Conservation (phyloP, 371 early-diverging fungal genomes). For the Haplosporangium sp. region DNA sequence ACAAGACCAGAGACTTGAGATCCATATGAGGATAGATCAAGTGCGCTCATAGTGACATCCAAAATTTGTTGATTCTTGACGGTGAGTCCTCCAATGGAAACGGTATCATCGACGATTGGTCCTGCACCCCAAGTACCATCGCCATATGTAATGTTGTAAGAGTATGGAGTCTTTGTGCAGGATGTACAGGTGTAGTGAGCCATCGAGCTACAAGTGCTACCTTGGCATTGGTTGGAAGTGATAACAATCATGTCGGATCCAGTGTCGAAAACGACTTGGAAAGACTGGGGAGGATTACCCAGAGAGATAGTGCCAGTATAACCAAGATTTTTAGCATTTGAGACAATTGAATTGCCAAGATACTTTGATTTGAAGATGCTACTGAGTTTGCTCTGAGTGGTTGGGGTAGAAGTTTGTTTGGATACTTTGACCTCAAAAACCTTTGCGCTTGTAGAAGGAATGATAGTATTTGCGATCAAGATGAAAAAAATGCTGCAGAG, state of each 20-base stretch:
- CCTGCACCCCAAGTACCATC: constrained; percentile 54
- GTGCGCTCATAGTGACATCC: constrained; percentile 40
- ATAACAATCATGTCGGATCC: constrained; percentile 55
- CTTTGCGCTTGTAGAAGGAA: constrained; percentile 15
- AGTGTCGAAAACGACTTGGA: constrained; percentile 53
- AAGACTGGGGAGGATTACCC: constrained; percentile 49
- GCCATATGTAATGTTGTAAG: constrained; percentile 54
- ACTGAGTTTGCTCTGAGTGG: neutral
- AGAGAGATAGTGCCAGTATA: constrained; percentile 46
- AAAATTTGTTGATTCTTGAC: constrained; percentile 49
- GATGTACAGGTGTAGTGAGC: constrained; percentile 40
- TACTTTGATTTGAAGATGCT: constrained; percentile 28
- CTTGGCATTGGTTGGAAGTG: constrained; percentile 49
- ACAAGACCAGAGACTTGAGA: constrained; percentile 41
- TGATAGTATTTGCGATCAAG: constrained; percentile 13
- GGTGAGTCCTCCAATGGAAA: constrained; percentile 45
- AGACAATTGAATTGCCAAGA: constrained; percentile 32
- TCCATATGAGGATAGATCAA: constrained; percentile 43
- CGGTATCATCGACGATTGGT: constrained; percentile 50
- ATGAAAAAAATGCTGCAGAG: constrained; percentile 11
- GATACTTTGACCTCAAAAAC: constrained; percentile 23
- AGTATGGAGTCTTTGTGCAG: constrained; percentile 41
- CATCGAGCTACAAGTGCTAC: constrained; percentile 38
- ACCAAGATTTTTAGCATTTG: constrained; percentile 44
- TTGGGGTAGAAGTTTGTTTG: constrained; percentile 10